phyloP scores from a whole-genome alignment of 768 basidiomycete species.

The Amanita molliuscula region DNA sequence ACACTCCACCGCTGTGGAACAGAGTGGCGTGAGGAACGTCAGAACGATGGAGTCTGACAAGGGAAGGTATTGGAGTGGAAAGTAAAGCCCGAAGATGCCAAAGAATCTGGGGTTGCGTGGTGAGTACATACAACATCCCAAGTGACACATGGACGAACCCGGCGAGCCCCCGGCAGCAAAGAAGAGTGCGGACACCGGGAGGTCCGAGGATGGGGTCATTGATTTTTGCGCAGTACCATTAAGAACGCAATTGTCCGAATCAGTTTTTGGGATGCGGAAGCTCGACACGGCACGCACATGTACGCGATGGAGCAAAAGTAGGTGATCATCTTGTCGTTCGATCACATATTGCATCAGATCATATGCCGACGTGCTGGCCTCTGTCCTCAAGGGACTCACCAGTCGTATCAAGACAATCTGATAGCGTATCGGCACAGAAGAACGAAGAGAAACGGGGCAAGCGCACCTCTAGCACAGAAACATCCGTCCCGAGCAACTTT shows the following conservation, averaged over 20 bases:
- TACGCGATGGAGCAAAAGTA: conserved; percentile 1
- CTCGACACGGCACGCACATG: not conserved
- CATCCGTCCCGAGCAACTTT: not conserved
- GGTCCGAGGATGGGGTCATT: conserved; percentile 59
- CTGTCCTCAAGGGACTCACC: not conserved
- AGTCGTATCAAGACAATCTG: not conserved
- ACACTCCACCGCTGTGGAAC: conserved; percentile 50
- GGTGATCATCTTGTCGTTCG: not conserved
- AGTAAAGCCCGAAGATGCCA: conserved; percentile 58
- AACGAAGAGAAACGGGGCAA: not conserved
- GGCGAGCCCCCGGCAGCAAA: conserved; percentile 47
- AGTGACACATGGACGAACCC: conserved; percentile 30
- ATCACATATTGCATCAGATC: not conserved
- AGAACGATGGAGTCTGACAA: conserved; percentile 72
- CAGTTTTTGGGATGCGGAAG: conserved; percentile 9
- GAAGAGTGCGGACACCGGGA: conserved; percentile 47
- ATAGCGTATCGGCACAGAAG: not conserved
- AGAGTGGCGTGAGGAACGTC: conserved; percentile 62
- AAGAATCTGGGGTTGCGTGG: conserved; percentile 45
- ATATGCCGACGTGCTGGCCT: not conserved
- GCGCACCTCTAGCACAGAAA: not conserved
- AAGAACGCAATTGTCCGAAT: not conserved
- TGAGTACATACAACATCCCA: conserved; percentile 12
- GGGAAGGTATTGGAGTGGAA: conserved; percentile 63
- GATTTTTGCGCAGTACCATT: conserved; percentile 29